Percentiles rank a stretch among this genome's conserved stretches.
Conservation (phyloP, 371 early-diverging fungal genomes). For the Rhizomucor pusillus region DNA sequence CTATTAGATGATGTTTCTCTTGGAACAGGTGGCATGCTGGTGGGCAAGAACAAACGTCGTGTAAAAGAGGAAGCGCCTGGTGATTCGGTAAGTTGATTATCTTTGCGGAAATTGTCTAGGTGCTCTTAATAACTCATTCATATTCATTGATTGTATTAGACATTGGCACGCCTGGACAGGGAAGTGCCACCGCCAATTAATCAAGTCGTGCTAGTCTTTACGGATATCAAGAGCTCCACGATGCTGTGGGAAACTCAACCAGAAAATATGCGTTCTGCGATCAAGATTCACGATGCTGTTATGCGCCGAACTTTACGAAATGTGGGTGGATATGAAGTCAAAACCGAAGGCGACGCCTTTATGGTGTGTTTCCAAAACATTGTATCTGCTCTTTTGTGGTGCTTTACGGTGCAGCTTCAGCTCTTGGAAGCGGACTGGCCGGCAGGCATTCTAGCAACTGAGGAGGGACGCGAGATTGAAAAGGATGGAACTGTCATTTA, state of each 20-base stretch:
- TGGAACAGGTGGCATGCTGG: conserved; percentile 20
- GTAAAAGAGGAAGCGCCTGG: conserved; percentile 53
- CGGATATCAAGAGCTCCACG: conserved; percentile 95
- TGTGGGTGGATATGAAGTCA: conserved; percentile 95
- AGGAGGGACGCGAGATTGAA: conserved; percentile 78
- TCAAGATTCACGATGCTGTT: conserved; percentile 83
- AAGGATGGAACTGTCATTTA: conserved; percentile 65
- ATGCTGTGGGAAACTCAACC: conserved; percentile 90
- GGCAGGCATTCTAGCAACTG: conserved; percentile 77
- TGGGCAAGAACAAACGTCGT: conserved; percentile 39
- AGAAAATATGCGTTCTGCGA: conserved; percentile 85
- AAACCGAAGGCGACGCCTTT: conserved; percentile 97
- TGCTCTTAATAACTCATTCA: no score
- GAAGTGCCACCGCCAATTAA: conserved; percentile 89
- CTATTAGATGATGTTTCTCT: conserved; percentile 24
- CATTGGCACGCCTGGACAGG: conserved; percentile 64
- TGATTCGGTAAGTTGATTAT: conserved; percentile 44
- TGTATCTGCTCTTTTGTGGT: conserved; percentile 86
- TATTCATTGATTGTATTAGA: no score
- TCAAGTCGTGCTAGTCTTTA: conserved; percentile 88
- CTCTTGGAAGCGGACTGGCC: conserved; percentile 92
- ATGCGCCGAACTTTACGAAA: conserved; percentile 84
- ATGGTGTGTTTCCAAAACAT: conserved; percentile 93
- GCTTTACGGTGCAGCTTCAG: conserved; percentile 84
- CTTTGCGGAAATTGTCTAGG: no score